Evolutionary conservation across 768 basidiomycete genomes (phyloP), one percentile per base, ranked within the genome.

Genomic region (Lactifluus hygrophoroides): DNA sequence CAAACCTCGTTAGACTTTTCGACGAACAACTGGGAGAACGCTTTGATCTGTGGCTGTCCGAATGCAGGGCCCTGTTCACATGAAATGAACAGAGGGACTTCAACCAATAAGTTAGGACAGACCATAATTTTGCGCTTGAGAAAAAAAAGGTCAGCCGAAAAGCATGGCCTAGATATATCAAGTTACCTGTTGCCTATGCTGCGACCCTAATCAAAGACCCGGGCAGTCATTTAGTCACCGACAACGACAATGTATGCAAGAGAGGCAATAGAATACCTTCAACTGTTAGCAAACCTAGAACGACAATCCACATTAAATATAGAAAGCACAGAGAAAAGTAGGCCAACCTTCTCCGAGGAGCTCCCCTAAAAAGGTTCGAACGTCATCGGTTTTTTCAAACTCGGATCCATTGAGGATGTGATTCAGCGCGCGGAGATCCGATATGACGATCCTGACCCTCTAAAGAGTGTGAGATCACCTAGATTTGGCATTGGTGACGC

Each of bases 1-100:
- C 45, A 21, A 51, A 56, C 63, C 58, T 44, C 60, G 10, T 54
- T 61, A 32, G 54, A 57, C 51, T 56, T 65, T 51, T 65, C 45
- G 19, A 60, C 38, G 17, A 64, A 57, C 30, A 57, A 11, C 13
- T n/a, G 46, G 9, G 55, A 53, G 37, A 49, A 58, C 35, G 8
- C 62, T n/a, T 38, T 57, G n/a, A 57, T 44, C 30, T 50, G 51
- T 5, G 60, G 38, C 8, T 25, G 57, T 42, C 60, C 60, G 32
- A 61, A 61, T 14, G 60, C 60, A n/a, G 60, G 60, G 17, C 40
- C 30, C 60, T 61, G n/a, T 35, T 35, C 14, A 8, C 5, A n/a
- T 17, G 44, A 46, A 28, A 28, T 61, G n/a, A 53, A 34, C 19
- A 44, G 38, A 35, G 8, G 16, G 8, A 35, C 5, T 1, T 10